A percentile compares a stretch with the other conserved stretches of the same genome.
These are phyloP conservation scores for Gremmenia infestans DNA, from an alignment of 2,329 filamentous ascomycete genomes.

Conservation along the genomic window DNA sequence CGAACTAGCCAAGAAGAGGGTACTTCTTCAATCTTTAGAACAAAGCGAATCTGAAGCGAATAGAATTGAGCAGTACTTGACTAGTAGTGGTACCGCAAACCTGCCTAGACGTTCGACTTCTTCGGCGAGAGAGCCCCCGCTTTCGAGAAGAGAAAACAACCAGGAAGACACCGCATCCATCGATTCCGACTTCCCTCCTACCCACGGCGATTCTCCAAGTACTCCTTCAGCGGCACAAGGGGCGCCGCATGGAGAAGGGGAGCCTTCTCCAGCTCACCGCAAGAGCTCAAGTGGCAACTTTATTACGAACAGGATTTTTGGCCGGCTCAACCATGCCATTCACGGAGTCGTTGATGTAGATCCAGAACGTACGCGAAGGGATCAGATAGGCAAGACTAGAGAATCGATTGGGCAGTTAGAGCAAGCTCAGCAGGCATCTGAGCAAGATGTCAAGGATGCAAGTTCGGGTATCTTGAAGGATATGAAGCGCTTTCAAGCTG, in stretches of 20 bases:
- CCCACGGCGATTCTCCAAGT: constrained; percentile 67
- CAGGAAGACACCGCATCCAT: constrained; percentile 81
- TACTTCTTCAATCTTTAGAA: constrained; percentile 82
- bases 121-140: constrained; percentile 48
- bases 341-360: constrained; percentile 96
- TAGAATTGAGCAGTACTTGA: constrained; percentile 89
- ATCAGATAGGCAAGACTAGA: constrained; percentile 92
- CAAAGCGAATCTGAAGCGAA: constrained; percentile 88
- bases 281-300: constrained; percentile 84
- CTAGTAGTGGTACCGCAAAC: constrained; percentile 57
- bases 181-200: constrained; percentile 93
- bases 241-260: constrained; percentile 47
- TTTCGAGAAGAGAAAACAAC: constrained; percentile 46
- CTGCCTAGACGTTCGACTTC: constrained; percentile 64
- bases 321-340: constrained; percentile 88
- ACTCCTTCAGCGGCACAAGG: constrained; percentile 71
- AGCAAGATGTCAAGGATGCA: constrained; percentile 89
- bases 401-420: constrained; percentile 84
- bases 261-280: constrained; percentile 55
- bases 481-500: constrained; percentile 83
- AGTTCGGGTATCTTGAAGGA: constrained; percentile 85
- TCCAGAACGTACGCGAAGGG: constrained; percentile 84
- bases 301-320: constrained; percentile 90
- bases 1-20: constrained; percentile 81
- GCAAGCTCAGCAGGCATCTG: constrained; percentile 82